Evolutionary conservation across 495 filamentous ascomycete species (phyloP), one percentile per base, ranked within the genome.

Genomic region (Hypomontagnella submonticulosa): DNA sequence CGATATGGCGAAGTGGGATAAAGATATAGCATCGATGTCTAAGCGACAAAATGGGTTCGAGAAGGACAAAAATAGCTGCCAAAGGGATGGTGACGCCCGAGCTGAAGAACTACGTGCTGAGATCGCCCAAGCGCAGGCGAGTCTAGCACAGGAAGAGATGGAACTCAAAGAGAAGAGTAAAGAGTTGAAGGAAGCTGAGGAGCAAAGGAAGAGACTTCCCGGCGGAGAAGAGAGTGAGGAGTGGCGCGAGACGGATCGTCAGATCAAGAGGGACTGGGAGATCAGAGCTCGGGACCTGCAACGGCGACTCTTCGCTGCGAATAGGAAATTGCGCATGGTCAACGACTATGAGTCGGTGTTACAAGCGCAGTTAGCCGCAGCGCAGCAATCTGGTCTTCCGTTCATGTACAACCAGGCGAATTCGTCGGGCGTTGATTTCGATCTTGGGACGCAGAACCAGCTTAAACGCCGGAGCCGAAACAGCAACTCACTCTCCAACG

Each of bases 1-100:
- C 12, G 84, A 84, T 53, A 82, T 86, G 18, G 67, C 72, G 11
- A 84, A 83, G 57, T 87, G 85, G 83, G 81, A 84, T 34, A 79
- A 80, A 55, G 80, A 84, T 36, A 81, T 86, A 54, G 67, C 43
- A 81, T 84, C 54, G 61, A 80, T 59, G 72, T 73, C 58, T 66
- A 83, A 72, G 75, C 65, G 71, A 4, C 71, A 71, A 70, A 66
- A 74, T 13, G 76, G 77, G n/a, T 72, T 84, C 8, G 71, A 80
- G 42, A 76, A 75, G 33, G 77, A 80, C 44, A 72, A 71, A n/a
- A 71, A 79, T 53, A 43, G 69, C 46, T 67, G 50, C 44, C 47
- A 80, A 76, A 55, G 73, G 66, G 47, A 76, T 38, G 58, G 50
- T 40, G 38, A 77, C 54, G 38, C 52, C 60, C 43, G 70, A 60